Evolutionary conservation across 257 asterid species (phyloP).

Genomic region (Capsicum chinense): DNA sequence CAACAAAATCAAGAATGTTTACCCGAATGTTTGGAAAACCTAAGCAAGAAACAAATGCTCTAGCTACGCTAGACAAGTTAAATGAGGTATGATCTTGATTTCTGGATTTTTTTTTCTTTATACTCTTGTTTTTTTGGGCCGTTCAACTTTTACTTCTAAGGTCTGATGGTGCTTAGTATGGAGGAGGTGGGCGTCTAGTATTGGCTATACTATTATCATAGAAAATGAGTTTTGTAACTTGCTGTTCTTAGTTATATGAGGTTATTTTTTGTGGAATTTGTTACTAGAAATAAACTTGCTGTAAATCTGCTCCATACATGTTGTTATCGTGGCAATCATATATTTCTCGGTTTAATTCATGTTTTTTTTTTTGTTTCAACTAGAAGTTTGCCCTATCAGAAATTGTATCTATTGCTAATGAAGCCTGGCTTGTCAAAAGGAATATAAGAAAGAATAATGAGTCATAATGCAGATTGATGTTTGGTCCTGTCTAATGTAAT

Average conservation of each 20-base stretch:
- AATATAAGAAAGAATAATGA: conserved; percentile 5
- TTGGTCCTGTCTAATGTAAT: background rate
- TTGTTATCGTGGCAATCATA: background rate
- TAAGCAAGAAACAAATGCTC: conserved; percentile 67
- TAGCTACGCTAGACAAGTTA: conserved; percentile 71
- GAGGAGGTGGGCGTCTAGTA: background rate
- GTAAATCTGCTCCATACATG: background rate
- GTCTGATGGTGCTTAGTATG: conserved; percentile 20
- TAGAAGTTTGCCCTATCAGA: background rate
- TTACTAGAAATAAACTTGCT: background rate
- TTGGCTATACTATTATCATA: background rate
- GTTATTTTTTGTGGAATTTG: background rate
- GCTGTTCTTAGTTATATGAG: background rate
- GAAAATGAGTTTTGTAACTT: background rate
- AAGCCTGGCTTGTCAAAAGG: background rate
- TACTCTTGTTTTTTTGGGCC: background rate
- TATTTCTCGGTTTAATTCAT: background rate
- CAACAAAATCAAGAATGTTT: conserved; percentile 53
- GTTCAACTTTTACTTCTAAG: background rate
- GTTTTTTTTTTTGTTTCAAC: background rate
- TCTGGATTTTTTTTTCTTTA: background rate
- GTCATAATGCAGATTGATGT: background rate
- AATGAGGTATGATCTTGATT: conserved; percentile 57
- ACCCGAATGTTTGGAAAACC: conserved; percentile 71
- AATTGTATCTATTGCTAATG: too few species aligned